Conservation (phyloP, 2,329 filamentous ascomycete species). For the Zelopaecilomyces penicillatus region DNA sequence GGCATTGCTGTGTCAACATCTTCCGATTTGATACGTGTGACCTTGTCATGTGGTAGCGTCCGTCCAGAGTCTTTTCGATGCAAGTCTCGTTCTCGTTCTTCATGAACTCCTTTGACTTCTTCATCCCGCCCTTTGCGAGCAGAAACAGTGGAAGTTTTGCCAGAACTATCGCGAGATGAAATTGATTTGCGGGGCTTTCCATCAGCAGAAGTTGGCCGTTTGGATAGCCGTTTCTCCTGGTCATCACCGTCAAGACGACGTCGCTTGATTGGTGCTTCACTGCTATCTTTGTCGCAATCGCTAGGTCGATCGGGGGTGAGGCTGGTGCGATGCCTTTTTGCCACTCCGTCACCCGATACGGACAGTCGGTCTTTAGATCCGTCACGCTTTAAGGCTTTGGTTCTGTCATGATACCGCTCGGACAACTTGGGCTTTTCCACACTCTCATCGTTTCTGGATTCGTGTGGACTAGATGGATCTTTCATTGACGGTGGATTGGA, state of each 20-base stretch:
- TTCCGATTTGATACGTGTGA: slow-evolving; percentile 50
- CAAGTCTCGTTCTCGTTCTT: slow-evolving; percentile 22
- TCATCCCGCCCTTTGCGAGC: slow-evolving; percentile 35
- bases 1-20: slow-evolving; percentile 49
- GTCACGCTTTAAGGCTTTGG: slow-evolving; percentile 53
- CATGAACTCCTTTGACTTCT: slow-evolving; percentile 26
- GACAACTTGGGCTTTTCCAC: slow-evolving; percentile 39
- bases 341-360: slow-evolving; percentile 40
- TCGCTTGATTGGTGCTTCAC: slow-evolving; percentile 45
- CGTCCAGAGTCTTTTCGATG: slow-evolving; percentile 35
- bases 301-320: slow-evolving; percentile 48
- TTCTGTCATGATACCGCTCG: slow-evolving; percentile 51
- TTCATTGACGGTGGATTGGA: slow-evolving; percentile 47
- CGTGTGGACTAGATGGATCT: slow-evolving; percentile 45
- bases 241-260: slow-evolving; percentile 47
- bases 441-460: slow-evolving; percentile 39
- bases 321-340: slow-evolving; percentile 53
- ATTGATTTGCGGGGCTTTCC: slow-evolving; percentile 36
- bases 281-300: slow-evolving; percentile 43
- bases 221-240: slow-evolving; percentile 38
- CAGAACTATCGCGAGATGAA: slow-evolving; percentile 30
- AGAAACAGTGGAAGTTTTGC: slow-evolving; percentile 25
- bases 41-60: slow-evolving; percentile 34
- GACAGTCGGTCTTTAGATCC: slow-evolving; percentile 49
- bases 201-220: slow-evolving; percentile 37